A percentile compares a stretch with the other conserved stretches of the same genome.
These are phyloP conservation scores for Oemleria cerasiformis DNA, from an alignment of 306 rosid species.

Conservation along the genomic window DNA sequence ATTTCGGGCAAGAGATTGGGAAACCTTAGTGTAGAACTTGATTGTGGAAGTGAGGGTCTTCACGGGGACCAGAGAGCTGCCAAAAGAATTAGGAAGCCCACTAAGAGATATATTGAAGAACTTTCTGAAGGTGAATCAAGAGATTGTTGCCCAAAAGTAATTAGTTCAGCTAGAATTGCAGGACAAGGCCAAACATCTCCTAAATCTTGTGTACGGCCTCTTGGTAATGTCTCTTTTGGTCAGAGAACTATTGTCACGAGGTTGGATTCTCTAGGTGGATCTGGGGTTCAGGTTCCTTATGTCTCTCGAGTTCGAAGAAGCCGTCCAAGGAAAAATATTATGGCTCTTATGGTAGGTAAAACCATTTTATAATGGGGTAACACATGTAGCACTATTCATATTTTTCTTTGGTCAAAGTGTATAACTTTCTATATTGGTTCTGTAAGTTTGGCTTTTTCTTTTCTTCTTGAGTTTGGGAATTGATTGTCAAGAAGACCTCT, in stretches of 20 bases:
- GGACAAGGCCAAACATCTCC: constrained; percentile 43
- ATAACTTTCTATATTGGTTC: no score
- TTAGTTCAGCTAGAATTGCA: constrained; percentile 34
- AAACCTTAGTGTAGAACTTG: constrained; percentile 43
- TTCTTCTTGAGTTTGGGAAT: constrained; percentile 4
- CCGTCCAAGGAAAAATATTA: constrained; percentile 79
- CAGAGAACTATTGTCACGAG: constrained; percentile 60
- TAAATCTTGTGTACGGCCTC: constrained; percentile 37
- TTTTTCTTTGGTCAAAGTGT: not conserved
- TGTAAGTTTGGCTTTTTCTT: not conserved
- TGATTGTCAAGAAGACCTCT: not conserved
- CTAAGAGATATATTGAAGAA: constrained; percentile 96
- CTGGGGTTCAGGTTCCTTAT: constrained; percentile 72
- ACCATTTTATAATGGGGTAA: constrained; percentile 20
- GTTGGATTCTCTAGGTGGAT: constrained; percentile 78
- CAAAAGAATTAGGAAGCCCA: constrained; percentile 90
- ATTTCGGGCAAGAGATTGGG: constrained; percentile 38
- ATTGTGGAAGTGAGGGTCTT: constrained; percentile 46
- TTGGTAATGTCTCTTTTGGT: constrained; percentile 49
- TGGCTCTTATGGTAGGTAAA: constrained; percentile 70
- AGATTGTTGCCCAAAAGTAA: constrained; percentile 50
- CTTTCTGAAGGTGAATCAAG: constrained; percentile 75
- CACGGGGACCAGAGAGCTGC: constrained; percentile 53
- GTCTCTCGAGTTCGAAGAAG: constrained; percentile 89
- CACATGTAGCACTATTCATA: not conserved